These are phyloP conservation scores for Zygnema cylindricum DNA, from an alignment of 139 green algal genomes.

Conservation along the genomic window DNA sequence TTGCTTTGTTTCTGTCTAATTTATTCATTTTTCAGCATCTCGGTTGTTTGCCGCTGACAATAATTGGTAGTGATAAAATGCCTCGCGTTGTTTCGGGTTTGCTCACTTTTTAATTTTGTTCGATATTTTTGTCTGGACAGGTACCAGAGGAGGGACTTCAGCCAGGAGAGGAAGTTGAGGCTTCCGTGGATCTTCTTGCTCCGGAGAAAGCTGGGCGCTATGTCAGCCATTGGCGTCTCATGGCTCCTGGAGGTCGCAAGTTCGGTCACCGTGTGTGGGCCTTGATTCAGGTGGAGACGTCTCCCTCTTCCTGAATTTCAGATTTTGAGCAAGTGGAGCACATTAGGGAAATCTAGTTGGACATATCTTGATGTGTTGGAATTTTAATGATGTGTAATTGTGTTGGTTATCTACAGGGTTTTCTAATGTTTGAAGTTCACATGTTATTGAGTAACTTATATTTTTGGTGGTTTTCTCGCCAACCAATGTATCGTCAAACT, in stretches of 20 bases:
- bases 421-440: too few species aligned
- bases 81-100: neutral
- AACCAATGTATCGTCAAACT: too few species aligned
- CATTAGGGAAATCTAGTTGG: too few species aligned
- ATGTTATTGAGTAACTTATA: too few species aligned
- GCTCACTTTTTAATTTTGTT: constrained; percentile 10
- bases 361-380: too few species aligned
- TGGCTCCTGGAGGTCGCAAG: constrained; percentile 36
- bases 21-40: too few species aligned
- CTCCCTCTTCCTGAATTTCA: too few species aligned
- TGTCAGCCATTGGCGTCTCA: constrained; percentile 55
- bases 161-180: constrained; percentile 58
- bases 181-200: constrained; percentile 51
- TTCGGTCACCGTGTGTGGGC: constrained; percentile 62
- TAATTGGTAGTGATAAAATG: constrained; percentile 30
- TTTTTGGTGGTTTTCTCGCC: too few species aligned
- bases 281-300: constrained; percentile 52
- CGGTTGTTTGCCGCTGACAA: neutral
- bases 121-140: constrained; percentile 2
- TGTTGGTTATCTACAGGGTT: too few species aligned
- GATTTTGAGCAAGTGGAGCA: too few species aligned
- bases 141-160: constrained; percentile 39
- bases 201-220: constrained; percentile 53
- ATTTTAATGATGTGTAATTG: neutral
- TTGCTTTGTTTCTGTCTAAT: too few species aligned